Evolutionary conservation across 495 filamentous ascomycete genomes (phyloP).

Genomic region (Zalerion maritima): DNA sequence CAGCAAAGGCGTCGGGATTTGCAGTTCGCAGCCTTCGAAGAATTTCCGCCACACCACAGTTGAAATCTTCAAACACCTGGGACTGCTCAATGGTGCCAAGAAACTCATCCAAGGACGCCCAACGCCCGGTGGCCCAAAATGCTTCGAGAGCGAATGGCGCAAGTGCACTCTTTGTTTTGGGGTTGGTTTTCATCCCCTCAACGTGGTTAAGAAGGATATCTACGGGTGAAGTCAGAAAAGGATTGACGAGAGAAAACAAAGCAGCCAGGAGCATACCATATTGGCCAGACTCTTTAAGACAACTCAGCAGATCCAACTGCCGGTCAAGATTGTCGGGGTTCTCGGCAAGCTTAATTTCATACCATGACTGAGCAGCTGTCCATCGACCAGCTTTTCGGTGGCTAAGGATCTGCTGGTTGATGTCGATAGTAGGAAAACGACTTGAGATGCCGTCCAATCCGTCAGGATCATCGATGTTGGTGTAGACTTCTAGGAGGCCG

Average conservation of each 20-base stretch:
- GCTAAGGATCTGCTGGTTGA: slow-evolving; percentile 84
- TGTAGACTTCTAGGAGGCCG: slow-evolving; percentile 70
- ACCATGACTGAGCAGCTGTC: slow-evolving; percentile 97
- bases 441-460: slow-evolving; percentile 89
- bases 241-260: slow-evolving; percentile 8
- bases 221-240: slow-evolving; percentile 19
- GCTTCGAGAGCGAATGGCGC: slow-evolving; percentile 78
- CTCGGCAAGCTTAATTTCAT: slow-evolving; percentile 71
- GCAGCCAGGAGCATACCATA: slow-evolving; percentile 43
- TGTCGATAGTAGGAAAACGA: slow-evolving; percentile 61
- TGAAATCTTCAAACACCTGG: slow-evolving; percentile 55
- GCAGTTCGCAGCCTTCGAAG: slow-evolving; percentile 48
- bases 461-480: slow-evolving; percentile 93
- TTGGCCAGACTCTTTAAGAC: slow-evolving; percentile 83
- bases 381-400: slow-evolving; percentile 89
- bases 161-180: slow-evolving; percentile 38
- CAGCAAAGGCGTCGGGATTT: slow-evolving; percentile 37
- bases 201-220: slow-evolving; percentile 75
- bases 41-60: slow-evolving; percentile 61
- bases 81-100: slow-evolving; percentile 35
- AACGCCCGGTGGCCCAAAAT: slow-evolving; percentile 74
- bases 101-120: slow-evolving; percentile 59
- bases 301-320: slow-evolving; percentile 72
- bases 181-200: slow-evolving; percentile 52
- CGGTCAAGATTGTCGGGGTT: slow-evolving; percentile 60